Conservation (phyloP, 768 basidiomycete species). For the Trametes cingulata region DNA sequence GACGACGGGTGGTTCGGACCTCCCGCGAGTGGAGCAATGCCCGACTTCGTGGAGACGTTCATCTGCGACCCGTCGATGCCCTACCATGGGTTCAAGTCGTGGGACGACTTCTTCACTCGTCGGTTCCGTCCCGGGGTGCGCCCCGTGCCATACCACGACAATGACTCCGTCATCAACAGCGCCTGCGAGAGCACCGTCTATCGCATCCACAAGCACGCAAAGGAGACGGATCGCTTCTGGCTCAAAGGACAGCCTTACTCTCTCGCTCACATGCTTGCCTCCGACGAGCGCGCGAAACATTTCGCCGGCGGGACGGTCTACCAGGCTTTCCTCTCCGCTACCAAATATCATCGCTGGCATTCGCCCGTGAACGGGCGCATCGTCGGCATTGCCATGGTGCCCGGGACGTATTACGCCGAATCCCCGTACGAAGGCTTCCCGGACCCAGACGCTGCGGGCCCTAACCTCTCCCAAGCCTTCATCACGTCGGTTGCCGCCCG, state of each 20-base stretch:
- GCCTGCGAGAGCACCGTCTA: constrained; percentile 57
- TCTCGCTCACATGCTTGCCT: constrained; percentile 51
- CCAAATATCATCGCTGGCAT: constrained; percentile 66
- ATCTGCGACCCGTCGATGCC: constrained; percentile 35
- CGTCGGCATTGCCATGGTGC: constrained; percentile 42
- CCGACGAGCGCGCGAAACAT: constrained; percentile 39
- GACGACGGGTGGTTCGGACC: constrained; percentile 52
- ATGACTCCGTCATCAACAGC: constrained; percentile 42
- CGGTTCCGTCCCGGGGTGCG: constrained; percentile 28
- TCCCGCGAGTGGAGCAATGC: constrained; percentile 30
- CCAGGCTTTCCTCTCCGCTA: constrained; percentile 58
- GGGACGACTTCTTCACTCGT: constrained; percentile 43
- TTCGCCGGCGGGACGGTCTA: constrained; percentile 54
- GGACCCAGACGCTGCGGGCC: constrained; percentile 29
- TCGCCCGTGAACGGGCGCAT: constrained; percentile 52
- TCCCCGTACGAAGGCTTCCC: constrained; percentile 30
- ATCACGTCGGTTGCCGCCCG: constrained; percentile 49
- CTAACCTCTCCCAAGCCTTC: constrained; percentile 39
- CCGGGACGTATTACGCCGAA: constrained; percentile 52
- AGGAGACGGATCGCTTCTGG: constrained; percentile 53
- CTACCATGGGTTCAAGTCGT: constrained; percentile 33
- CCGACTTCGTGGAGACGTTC: constrained; percentile 32
- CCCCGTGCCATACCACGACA: constrained; percentile 2
- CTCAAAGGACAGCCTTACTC: constrained; percentile 64
- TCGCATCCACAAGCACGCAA: constrained; percentile 40